These are phyloP conservation scores for Mortierella sp. DNA, from an alignment of 371 early-diverging fungal genomes.

Conservation along the genomic window DNA sequence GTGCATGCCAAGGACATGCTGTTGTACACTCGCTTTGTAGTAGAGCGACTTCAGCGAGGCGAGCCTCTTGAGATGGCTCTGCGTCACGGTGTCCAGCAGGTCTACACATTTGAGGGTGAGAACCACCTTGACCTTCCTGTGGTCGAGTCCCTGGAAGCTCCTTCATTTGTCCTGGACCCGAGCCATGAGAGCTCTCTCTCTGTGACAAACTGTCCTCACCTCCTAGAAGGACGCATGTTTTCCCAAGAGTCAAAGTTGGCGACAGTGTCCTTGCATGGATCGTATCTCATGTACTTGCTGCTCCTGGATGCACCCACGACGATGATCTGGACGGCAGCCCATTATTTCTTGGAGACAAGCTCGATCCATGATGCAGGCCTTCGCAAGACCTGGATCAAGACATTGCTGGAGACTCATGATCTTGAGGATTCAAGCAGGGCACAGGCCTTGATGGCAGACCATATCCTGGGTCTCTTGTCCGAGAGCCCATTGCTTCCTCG, in stretches of 20 bases:
- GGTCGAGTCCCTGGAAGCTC: conserved; percentile 24
- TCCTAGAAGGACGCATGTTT: conserved; percentile 67
- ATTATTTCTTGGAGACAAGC: conserved; percentile 67
- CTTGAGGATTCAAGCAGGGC: conserved; percentile 36
- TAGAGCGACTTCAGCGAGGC: conserved; percentile 79
- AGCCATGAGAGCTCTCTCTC: conserved; percentile 52
- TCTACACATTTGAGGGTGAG: conserved; percentile 58
- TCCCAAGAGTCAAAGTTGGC: conserved; percentile 69
- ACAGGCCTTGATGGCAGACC: conserved; percentile 38
- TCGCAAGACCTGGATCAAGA: conserved; percentile 65
- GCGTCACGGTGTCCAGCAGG: conserved; percentile 65
- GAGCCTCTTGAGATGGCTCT: conserved; percentile 64
- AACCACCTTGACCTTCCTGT: conserved; percentile 22
- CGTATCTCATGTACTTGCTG: conserved; percentile 64
- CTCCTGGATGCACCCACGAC: conserved; percentile 36
- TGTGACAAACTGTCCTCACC: conserved; percentile 65
- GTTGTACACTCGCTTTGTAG: conserved; percentile 66
- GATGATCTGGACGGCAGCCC: conserved; percentile 63
- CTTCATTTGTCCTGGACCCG: conserved; percentile 34
- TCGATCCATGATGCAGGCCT: conserved; percentile 59
- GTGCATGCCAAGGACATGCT: conserved; percentile 68
- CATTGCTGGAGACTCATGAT: conserved; percentile 52
- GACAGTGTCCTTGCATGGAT: conserved; percentile 68
- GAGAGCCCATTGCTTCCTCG: conserved; percentile 36
- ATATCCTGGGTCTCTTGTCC: conserved; percentile 35